These are phyloP conservation scores for Cystobasidium ongulense DNA, from an alignment of 768 basidiomycete genomes.

Conservation along the genomic window DNA sequence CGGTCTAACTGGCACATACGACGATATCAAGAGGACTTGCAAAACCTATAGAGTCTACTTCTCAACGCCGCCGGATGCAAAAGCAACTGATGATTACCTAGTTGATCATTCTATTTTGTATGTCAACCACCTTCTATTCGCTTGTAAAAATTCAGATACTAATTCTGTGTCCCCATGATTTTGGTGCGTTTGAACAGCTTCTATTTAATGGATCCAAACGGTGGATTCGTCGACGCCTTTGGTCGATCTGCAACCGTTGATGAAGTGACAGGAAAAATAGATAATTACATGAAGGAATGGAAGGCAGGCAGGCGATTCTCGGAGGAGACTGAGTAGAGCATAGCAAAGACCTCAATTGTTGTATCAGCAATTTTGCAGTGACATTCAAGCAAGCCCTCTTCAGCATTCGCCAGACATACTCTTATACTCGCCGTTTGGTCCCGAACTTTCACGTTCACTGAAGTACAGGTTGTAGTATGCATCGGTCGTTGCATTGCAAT, in stretches of 20 bases:
- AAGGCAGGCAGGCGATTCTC: conserved; percentile 18
- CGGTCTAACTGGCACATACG: conserved; percentile 81
- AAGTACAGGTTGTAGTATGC: too few species aligned
- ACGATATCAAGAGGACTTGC: conserved; percentile 74
- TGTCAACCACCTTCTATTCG: not conserved
- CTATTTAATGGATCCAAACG: conserved; percentile 93
- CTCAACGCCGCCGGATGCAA: conserved; percentile 75
- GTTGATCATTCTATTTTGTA: conserved; percentile 58
- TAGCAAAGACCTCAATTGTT: not conserved
- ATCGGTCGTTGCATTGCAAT: conserved; percentile 1
- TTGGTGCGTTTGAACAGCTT: conserved; percentile 60
- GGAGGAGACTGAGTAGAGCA: not conserved
- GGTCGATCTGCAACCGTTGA: conserved; percentile 59
- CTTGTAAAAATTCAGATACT: conserved; percentile 5
- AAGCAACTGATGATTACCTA: conserved; percentile 76
- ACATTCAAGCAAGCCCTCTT: not conserved
- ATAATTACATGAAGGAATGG: conserved; percentile 47
- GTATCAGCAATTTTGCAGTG: too few species aligned
- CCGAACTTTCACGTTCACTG: too few species aligned
- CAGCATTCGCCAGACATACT: too few species aligned
- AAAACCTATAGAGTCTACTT: conserved; percentile 95
- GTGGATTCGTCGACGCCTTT: conserved; percentile 91
- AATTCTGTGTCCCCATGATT: not conserved
- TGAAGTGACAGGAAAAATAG: conserved; percentile 53
- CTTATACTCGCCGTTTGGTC: too few species aligned